Evolutionary conservation across 176 grass and related monocot species (phyloP).

Genomic region (Triticum urartu): DNA sequence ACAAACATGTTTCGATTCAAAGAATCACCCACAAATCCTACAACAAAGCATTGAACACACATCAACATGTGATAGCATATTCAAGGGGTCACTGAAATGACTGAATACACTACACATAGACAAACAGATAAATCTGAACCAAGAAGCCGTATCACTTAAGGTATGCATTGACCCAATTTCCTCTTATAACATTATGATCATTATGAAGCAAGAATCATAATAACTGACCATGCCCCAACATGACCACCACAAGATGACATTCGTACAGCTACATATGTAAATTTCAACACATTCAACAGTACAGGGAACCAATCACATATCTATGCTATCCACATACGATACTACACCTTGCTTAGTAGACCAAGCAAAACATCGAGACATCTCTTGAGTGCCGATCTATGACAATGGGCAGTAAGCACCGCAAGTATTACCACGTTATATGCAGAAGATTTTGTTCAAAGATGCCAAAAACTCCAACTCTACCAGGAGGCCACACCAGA

Average conservation of each 20-base stretch:
- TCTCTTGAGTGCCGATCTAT: background rate
- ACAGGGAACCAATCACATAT: background rate
- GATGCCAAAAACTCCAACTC: background rate
- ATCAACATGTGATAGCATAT: background rate
- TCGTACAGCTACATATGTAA: background rate
- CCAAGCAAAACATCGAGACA: background rate
- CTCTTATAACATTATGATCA: background rate
- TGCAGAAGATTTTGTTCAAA: background rate
- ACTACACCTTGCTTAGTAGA: background rate
- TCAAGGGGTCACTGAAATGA: background rate
- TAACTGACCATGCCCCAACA: background rate
- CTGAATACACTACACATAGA: background rate
- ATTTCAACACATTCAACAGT: background rate
- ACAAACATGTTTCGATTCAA: slow-evolving; percentile 94
- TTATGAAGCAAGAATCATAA: background rate
- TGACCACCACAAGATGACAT: background rate
- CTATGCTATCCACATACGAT: background rate
- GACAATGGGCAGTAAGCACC: background rate
- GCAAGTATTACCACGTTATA: background rate
- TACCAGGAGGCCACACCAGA: background rate
- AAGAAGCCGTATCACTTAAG: background rate
- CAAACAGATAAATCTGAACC: background rate
- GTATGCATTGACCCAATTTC: background rate
- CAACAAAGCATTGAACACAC: background rate
- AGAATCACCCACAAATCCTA: slow-evolving; percentile 95